Evolutionary conservation across 2,329 filamentous ascomycete genomes (phyloP).

Genomic region (Fusarium sp.): DNA sequence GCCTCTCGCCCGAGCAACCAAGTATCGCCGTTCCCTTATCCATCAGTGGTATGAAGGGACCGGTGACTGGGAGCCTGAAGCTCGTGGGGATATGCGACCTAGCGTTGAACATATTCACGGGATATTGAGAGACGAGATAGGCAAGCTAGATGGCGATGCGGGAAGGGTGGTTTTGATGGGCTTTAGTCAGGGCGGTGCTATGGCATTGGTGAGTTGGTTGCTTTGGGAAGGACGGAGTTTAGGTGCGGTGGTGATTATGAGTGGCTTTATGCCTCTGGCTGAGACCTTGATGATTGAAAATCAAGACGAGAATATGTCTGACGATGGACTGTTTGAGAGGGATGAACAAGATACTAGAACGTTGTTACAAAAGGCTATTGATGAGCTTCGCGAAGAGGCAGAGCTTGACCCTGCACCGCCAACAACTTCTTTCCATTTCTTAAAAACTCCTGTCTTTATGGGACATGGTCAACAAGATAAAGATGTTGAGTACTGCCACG

Average conservation of each 20-base stretch:
- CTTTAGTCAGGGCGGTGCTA: constrained; percentile 67
- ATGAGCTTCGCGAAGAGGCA: constrained; percentile 48
- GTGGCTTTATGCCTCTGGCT: constrained; percentile 61
- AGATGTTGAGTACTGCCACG: constrained; percentile 56
- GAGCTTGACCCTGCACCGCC: constrained; percentile 36
- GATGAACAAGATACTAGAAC: constrained; percentile 13
- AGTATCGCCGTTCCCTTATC: constrained; percentile 51
- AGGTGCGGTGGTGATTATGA: constrained; percentile 58
- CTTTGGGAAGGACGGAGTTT: constrained; percentile 58
- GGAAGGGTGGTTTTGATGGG: constrained; percentile 61
- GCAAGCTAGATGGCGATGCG: constrained; percentile 51
- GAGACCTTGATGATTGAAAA: constrained; percentile 45
- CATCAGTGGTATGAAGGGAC: constrained; percentile 55
- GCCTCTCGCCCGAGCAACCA: constrained; percentile 50
- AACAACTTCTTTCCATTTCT: constrained; percentile 26
- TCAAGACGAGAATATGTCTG: background rate
- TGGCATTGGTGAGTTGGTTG: constrained; percentile 57
- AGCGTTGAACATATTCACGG: constrained; percentile 56
- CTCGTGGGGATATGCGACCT: constrained; percentile 55
- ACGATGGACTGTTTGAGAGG: constrained; percentile 42
- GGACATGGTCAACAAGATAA: constrained; percentile 59
- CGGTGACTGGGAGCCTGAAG: constrained; percentile 52
- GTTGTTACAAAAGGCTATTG: constrained; percentile 39
- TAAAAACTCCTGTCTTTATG: constrained; percentile 58
- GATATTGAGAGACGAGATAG: constrained; percentile 54